Evolutionary conservation across 768 basidiomycete genomes (phyloP), one percentile per base, ranked within the genome.

Genomic region (Rhodotorula diobovata): DNA sequence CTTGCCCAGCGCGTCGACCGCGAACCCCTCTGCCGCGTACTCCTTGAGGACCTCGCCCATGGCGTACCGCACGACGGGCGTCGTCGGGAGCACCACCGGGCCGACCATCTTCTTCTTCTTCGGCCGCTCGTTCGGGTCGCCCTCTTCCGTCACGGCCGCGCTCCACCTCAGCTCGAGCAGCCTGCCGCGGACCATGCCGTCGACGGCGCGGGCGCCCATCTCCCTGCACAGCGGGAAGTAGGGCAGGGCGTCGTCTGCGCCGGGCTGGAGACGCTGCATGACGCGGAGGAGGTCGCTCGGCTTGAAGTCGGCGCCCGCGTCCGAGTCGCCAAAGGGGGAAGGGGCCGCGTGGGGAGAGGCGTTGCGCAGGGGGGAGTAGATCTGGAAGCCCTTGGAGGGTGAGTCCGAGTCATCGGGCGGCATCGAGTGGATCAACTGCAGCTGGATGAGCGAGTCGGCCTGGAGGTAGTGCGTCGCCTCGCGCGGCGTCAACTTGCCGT

Each of bases 391-490:
- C 1, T 34, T 18, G 3, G 61, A 41, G 32, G 61, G 0, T 12
- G 63, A 45, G 79, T 75, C 80, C 80, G 61, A 80, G 76, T 68
- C 79, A 76, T 51, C 77, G 76, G 79, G 7, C 77, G 90, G 89
- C 3, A 88, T 88, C 4, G 90, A 88, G 76, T 92, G 90, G 63
- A 93, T 89, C 79, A 93, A 89, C 78, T 93, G 91, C 23, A 93
- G 85, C 74, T 93, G 92, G 66, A 93, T 85, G 2, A 90, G 82
- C 1, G 90, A 84, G 68, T 92, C 89, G 0, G 91, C 91, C 81
- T 92, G 91, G 34, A 92, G 85, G 82, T 90, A 92, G 77, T 90
- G 89, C 0, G 90, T 89, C 68, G 87, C 87, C 76, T 89, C 87
- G 76, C 87, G 87, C 79, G 90, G 84, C 67, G 89, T 86, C 21